Evolutionary conservation across 2,329 filamentous ascomycete species (phyloP).

Genomic region (Penicillium thymicola): DNA sequence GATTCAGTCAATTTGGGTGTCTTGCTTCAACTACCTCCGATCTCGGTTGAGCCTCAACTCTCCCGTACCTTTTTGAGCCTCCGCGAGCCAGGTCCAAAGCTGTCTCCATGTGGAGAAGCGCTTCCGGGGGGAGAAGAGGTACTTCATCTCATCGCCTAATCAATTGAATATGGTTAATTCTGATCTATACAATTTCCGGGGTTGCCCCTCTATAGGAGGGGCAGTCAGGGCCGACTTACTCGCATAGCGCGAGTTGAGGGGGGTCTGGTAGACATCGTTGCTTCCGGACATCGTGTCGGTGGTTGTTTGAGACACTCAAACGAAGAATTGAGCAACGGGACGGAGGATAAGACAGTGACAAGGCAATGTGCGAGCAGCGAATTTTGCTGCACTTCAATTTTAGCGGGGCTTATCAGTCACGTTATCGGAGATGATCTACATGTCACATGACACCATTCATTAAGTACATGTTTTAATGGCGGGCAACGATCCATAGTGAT

Average conservation of each 20-base stretch:
- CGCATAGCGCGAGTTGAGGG: conserved; percentile 69
- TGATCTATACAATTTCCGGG: conserved; percentile 6
- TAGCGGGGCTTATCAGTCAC: conserved; percentile 41
- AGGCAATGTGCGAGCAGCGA: conserved; percentile 27
- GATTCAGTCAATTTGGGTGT: conserved; percentile 24
- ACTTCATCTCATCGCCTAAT: conserved; percentile 63
- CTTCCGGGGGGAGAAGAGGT: conserved; percentile 73
- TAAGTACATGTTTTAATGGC: not conserved
- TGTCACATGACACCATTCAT: not conserved
- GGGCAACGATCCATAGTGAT: not conserved
- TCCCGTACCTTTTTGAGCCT: conserved; percentile 61
- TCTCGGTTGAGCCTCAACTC: conserved; percentile 11
- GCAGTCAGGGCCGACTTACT: conserved; percentile 41
- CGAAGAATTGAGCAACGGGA: conserved; percentile 23
- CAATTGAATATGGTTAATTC: conserved; percentile 19
- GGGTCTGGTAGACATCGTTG: conserved; percentile 63
- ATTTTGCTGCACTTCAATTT: conserved; percentile 28
- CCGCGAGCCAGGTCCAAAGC: conserved; percentile 81
- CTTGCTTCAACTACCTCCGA: conserved; percentile 10
- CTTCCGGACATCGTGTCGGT: conserved; percentile 36
- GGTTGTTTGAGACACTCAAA: conserved; percentile 17
- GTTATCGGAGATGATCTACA: conserved; percentile 28
- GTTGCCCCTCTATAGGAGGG: conserved; percentile 13
- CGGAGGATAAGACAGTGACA: conserved; percentile 9
- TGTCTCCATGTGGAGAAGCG: conserved; percentile 76